Base-by-base conservation (phyloP, 352 stramenopile species). In the Peronospora belbahrii region DNA sequence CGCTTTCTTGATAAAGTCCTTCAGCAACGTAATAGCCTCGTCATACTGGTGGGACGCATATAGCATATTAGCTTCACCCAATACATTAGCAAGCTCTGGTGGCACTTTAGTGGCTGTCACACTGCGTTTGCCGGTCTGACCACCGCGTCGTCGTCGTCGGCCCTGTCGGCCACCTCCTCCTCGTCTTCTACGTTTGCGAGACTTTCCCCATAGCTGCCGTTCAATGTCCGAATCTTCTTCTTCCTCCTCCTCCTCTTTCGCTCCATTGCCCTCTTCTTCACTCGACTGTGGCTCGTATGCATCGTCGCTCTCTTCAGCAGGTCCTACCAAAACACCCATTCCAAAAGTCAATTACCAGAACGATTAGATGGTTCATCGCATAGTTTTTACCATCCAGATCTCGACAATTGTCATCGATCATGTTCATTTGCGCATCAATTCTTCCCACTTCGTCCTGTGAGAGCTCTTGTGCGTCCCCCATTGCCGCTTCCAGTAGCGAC, bases 1-100 rank as follows among this genome's bases (percentile, higher is more conserved):
- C 10, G 81, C 81, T 51, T 90, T 90, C 60, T 93, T 93, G 48
- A 93, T 89, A 42, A 93, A 93, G 40, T 93, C 81, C 47, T 93
- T 93, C 1, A 94, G 61, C 52, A 91, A 25, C 15, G 66, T 28
- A 43, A 93, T 89, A 2, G 82, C 82, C 23, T 89, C 70, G 24
- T 89, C 77, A 40, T 91, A 88, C 42, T 93, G 78, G 31, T 89
- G 78, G 9, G 79, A 90, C n/a, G 77, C 78, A 56, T 91, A 93
- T 35, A 88, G 42, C 70, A 89, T 88, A 36, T 93, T 93, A 2
- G 82, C 79, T 49, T 90, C 79, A 15, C 79, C 79, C 36, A 94
- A 64, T 36, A 91, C 75, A 40, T 74, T 80, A 2, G 79, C 74
- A 25, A 90, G 69, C 47, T 91, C 79, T 1, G 78, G 76, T 0